Evolutionary conservation across 208 protist genomes (phyloP).

Genomic region (Leishmania martiniquensis): DNA sequence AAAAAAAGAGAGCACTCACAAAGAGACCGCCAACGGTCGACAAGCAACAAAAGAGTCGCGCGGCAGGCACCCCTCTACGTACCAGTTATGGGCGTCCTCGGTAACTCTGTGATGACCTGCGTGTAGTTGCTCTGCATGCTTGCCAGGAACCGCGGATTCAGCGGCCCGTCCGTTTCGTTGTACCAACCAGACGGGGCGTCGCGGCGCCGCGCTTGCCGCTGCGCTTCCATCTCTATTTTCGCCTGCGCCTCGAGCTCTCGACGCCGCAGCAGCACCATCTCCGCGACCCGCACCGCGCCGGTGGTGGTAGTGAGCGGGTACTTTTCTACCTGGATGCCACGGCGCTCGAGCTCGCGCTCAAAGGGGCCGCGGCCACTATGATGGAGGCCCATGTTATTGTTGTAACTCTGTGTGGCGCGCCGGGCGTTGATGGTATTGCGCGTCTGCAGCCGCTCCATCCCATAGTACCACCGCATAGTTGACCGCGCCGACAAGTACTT

Average conservation of each 20-base stretch:
- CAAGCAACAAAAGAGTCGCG: neutral
- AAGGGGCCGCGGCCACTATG: constrained; percentile 86
- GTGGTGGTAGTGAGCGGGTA: constrained; percentile 87
- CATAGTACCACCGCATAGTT: constrained; percentile 87
- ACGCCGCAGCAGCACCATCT: constrained; percentile 85
- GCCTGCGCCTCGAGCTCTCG: constrained; percentile 74
- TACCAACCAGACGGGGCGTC: constrained; percentile 79
- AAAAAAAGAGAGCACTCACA: neutral
- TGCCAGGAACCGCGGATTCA: constrained; percentile 83
- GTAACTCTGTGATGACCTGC: constrained; percentile 64
- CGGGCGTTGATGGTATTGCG: constrained; percentile 68
- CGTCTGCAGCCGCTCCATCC: constrained; percentile 83
- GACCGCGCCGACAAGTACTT: constrained; percentile 77
- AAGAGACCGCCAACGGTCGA: neutral
- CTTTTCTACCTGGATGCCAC: constrained; percentile 81
- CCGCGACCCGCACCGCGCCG: constrained; percentile 73
- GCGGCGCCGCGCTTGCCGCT: constrained; percentile 35
- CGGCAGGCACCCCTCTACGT: neutral
- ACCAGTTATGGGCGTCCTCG: neutral
- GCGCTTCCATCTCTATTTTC: constrained; percentile 42
- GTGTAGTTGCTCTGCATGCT: constrained; percentile 83
- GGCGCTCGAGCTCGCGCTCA: constrained; percentile 86
- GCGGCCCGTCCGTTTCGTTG: constrained; percentile 75
- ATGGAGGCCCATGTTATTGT: constrained; percentile 90
- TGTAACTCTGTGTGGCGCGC: constrained; percentile 70